Evolutionary conservation across 192 early-diverging fungal species (phyloP), one percentile per base, ranked within the genome.

Genomic region (Phlyctochytrium arcticum): DNA sequence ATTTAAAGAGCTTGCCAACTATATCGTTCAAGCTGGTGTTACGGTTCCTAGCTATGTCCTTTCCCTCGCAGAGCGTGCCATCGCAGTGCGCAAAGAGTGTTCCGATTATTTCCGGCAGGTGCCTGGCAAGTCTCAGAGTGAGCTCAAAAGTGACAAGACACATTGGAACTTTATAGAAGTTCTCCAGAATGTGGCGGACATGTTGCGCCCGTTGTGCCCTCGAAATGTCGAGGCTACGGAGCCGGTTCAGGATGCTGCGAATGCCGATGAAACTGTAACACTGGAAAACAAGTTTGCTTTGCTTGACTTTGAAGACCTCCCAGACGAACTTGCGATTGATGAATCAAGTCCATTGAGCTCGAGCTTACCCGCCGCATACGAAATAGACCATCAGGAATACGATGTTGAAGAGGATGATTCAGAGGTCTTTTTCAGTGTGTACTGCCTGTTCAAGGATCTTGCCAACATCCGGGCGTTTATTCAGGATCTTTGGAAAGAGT

Each of bases 81-180:
- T 62, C 33, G 2, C 7, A 24, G 60, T 48, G 3, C 46, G 60
- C 4, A 62, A 62, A 34, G 3, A 10, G 3, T 62, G 60, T 48
- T 26, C 60, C 4, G 48, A 51, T 6, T 62, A 49, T 47, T 62
- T 62, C 29, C 8, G 48, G 21, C 8, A 5, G 3, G 42, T 31
- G 4, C 33, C 4, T 3, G 33, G 30, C 5, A 53, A 24, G 3
- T 23, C 4, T 5, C 29, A 15, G 5, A 19, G 17, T 12, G 37
- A 62, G 60, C 6, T 24, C 32, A 24, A 21, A 21, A 34, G 8
- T 3, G 48, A 62, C 35, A 24, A 12, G 6, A 34, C 15, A 2
- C 60, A 62, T 26, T 62, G 60, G 60, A 32, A 62, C 32, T 62
- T 62, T 53, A 35, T 62, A 10, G 6, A 4, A 4, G 49, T 62